Evolutionary conservation across 2,329 filamentous ascomycete genomes (phyloP).

Genomic region (Cladosporium austrohemisphaericum): DNA sequence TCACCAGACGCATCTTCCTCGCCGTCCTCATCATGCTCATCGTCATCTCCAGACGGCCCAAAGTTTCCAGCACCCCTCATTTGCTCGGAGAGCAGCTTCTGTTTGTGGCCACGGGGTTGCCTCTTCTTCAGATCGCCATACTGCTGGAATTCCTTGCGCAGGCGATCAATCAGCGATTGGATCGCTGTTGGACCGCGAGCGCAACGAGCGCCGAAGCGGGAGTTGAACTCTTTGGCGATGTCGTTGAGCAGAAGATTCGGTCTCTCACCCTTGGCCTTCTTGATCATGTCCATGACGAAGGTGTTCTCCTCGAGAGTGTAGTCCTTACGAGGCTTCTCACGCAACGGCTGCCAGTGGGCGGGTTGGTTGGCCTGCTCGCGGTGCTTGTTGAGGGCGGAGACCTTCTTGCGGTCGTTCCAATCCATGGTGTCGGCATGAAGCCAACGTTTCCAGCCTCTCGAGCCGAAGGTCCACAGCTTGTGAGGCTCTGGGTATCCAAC

Average conservation of each 20-base stretch:
- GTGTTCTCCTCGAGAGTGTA: neutral
- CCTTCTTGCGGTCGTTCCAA: constrained; percentile 1
- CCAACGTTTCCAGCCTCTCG: constrained; percentile 5
- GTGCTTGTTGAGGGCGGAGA: constrained; percentile 10
- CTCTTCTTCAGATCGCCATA: neutral
- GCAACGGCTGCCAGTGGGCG: neutral
- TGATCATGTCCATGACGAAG: neutral
- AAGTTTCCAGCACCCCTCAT: neutral
- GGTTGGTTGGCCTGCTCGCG: constrained; percentile 9
- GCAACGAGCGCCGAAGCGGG: neutral
- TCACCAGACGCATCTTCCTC: neutral
- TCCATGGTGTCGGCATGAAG: neutral
- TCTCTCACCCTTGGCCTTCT: neutral
- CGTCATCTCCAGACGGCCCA: no score
- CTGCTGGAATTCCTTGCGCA: constrained; percentile 5
- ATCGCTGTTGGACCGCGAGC: neutral
- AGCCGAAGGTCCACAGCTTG: constrained; percentile 5
- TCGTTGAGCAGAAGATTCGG: neutral
- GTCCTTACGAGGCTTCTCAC: neutral
- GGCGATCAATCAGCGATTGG: constrained; percentile 2
- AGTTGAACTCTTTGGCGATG: neutral
- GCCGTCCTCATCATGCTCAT: neutral
- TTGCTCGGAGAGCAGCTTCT: neutral
- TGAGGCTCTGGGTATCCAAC: neutral
- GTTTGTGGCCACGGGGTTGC: constrained; percentile 1